Evolutionary conservation across 2,329 filamentous ascomycete species (phyloP).

Genomic region (Penicillium olsonii): DNA sequence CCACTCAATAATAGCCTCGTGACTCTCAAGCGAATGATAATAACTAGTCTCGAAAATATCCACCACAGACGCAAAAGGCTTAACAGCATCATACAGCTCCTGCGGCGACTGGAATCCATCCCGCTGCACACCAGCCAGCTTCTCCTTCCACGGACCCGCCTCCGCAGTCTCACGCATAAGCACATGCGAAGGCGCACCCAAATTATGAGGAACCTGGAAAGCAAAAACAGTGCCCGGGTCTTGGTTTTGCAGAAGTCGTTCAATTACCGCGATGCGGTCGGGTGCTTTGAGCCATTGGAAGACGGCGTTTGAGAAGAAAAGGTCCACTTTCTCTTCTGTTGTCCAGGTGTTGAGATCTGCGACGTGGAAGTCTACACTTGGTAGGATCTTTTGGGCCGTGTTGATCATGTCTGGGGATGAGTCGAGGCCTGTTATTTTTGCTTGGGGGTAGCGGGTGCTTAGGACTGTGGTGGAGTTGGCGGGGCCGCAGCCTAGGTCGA

Average conservation of each 20-base stretch:
- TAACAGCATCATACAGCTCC: constrained; percentile 54
- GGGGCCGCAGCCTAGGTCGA: constrained; percentile 63
- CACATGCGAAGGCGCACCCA: constrained; percentile 50
- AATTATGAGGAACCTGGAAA: constrained; percentile 58
- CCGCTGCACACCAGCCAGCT: constrained; percentile 39
- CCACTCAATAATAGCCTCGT: constrained; percentile 60
- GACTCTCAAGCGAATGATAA: constrained; percentile 52
- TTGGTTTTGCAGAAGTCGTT: constrained; percentile 45
- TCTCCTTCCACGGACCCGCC: constrained; percentile 41
- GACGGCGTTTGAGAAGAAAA: constrained; percentile 60
- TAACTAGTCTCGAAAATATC: constrained; percentile 60
- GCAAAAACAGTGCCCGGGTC: constrained; percentile 53
- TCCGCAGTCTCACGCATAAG: constrained; percentile 52
- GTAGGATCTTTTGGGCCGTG: constrained; percentile 47
- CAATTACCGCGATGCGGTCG: constrained; percentile 49
- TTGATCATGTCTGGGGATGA: constrained; percentile 58
- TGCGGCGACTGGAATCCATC: constrained; percentile 52
- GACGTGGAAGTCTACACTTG: constrained; percentile 48
- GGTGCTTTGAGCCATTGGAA: constrained; percentile 58
- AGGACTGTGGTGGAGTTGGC: constrained; percentile 60
- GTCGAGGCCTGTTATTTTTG: constrained; percentile 55
- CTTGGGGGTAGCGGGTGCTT: constrained; percentile 48
- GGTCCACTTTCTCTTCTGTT: constrained; percentile 36
- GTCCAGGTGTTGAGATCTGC: constrained; percentile 50
- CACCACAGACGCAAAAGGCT: constrained; percentile 45